Evolutionary conservation across 2,329 filamentous ascomycete genomes (phyloP), one percentile per base, ranked within the genome.

Genomic region (Shiraia bambusicola): DNA sequence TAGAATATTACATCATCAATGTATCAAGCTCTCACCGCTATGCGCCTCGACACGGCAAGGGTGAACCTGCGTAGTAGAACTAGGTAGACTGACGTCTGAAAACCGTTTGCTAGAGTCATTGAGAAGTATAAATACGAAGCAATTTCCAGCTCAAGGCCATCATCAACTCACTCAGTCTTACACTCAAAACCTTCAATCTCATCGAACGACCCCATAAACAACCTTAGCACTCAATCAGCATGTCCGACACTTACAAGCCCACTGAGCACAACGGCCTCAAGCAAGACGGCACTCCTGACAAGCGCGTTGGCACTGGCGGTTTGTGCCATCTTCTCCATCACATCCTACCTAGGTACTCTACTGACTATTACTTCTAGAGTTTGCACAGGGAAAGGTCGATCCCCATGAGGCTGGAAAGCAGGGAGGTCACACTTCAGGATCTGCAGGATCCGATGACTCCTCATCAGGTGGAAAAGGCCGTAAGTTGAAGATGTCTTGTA

Each of bases 321-420:
- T 35, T 13, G 17, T 29, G 12, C 14, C 9, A 2, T 11, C 7
- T 9, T 32, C 11, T 10, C 11, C 14, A 11, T 11, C 11, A n/a
- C n/a, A n/a, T 32, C 14, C 11, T 14, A 14, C 7, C 4, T n/a
- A n/a, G 7, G n/a, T 15, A n/a, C n/a, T n/a, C n/a, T 29, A 12
- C n/a, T 13, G 12, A 13, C 2, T 13, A 4, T 4, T 22, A 5
- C 8, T 22, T 22, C 4, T 12, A 49, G 47, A 50, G 35, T 50
- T 50, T 32, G 47, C 47, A 10, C 47, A 50, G 29, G 47, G 47
- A 34, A 50, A 50, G 35, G 47, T 50, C 19, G 44, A 50, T 11
- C 47, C 47, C 16, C 40, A 45, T 40, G 47, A 50, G 47, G 47
- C 47, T 10, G 47, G 47, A 26, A 45, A 50, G 40, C 38, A 47